Conservation (phyloP, 345 rosid species). For the Reutealis trisperma region DNA sequence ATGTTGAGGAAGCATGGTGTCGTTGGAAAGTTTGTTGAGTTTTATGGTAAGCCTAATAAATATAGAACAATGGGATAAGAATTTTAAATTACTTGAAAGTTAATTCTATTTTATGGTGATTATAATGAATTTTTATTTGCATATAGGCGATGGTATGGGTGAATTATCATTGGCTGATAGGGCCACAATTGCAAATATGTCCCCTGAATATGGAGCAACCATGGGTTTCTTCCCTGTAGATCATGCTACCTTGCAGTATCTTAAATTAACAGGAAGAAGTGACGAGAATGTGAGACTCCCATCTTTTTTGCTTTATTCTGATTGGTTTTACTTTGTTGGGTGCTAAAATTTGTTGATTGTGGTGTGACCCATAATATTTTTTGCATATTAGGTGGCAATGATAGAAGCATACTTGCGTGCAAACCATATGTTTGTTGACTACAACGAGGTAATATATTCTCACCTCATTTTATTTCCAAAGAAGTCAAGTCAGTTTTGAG, state of each 20-base stretch:
- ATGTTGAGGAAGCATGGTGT: slow-evolving; percentile 81
- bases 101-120: not conserved
- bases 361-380: not conserved
- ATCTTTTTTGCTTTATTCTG: not conserved
- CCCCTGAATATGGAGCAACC: slow-evolving; percentile 41
- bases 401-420: slow-evolving; percentile 93
- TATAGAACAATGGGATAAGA: not conserved
- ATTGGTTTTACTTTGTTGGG: not conserved
- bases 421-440: slow-evolving; percentile 94
- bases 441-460: slow-evolving; percentile 61
- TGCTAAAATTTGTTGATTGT: not conserved
- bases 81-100: not conserved
- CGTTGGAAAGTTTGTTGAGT: slow-evolving; percentile 41
- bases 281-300: slow-evolving; percentile 29
- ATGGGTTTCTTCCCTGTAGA: slow-evolving; percentile 42
- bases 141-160: slow-evolving; percentile 33
- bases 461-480: not conserved
- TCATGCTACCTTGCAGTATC: slow-evolving; percentile 36
- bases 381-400: slow-evolving; percentile 64
- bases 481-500: not conserved
- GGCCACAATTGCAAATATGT: slow-evolving; percentile 40
- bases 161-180: slow-evolving; percentile 34
- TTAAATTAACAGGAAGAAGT: slow-evolving; percentile 34
- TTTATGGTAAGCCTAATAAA: slow-evolving; percentile 26
- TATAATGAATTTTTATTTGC: not conserved